Evolutionary conservation across 2,329 filamentous ascomycete genomes (phyloP).

Genomic region (Rutstroemia sp.): DNA sequence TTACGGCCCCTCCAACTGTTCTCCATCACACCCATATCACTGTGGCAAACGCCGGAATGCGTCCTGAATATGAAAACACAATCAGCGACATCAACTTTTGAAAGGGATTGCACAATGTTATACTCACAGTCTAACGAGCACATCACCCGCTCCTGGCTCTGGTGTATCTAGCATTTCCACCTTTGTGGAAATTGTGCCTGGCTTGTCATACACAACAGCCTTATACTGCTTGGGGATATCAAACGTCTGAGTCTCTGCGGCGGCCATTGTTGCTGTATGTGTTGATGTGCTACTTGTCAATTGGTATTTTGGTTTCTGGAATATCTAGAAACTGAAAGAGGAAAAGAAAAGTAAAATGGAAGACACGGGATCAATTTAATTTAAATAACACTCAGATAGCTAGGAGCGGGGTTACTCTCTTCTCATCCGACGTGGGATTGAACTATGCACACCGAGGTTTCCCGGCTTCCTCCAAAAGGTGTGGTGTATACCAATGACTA

Average conservation of each 20-base stretch:
- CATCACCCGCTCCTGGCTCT: conserved; percentile 54
- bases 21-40: conserved; percentile 50
- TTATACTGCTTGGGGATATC: conserved; percentile 53
- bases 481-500: no score
- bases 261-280: conserved; percentile 20
- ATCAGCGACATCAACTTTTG: conserved; percentile 4
- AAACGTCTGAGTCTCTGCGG: conserved; percentile 19
- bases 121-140: conserved; percentile 51
- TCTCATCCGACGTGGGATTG: no score
- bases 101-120: neutral
- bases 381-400: no score
- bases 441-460: no score
- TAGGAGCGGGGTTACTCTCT: no score
- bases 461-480: no score
- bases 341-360: no score
- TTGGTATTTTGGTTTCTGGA: neutral
- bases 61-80: conserved; percentile 33
- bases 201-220: conserved; percentile 57
- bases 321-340: no score
- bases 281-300: neutral
- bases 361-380: no score
- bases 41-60: conserved; percentile 59
- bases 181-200: conserved; percentile 57
- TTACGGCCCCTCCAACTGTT: conserved; percentile 31
- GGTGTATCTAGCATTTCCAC: conserved; percentile 56